These are phyloP conservation scores for Aspergillus mulundensis DNA, from an alignment of 495 filamentous ascomycete species.

Conservation along the genomic window DNA sequence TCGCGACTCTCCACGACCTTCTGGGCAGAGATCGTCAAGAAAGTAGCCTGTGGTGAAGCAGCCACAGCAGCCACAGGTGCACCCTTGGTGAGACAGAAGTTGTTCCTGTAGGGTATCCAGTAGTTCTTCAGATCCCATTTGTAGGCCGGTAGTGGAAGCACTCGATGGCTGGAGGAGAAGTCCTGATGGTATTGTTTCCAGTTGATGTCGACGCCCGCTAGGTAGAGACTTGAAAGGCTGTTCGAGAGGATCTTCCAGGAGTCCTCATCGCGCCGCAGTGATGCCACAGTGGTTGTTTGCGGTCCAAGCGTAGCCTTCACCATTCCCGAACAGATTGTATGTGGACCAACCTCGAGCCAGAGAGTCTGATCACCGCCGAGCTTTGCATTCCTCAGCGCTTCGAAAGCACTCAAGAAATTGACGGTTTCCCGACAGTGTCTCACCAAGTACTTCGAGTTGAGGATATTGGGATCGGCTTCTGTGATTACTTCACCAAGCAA, in stretches of 20 bases:
- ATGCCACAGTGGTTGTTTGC: slow-evolving; percentile 54
- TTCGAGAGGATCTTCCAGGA: slow-evolving; percentile 61
- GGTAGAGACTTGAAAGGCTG: slow-evolving; percentile 59
- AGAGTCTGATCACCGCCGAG: slow-evolving; percentile 41
- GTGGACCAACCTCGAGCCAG: slow-evolving; percentile 65
- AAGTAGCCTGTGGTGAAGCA: slow-evolving; percentile 31
- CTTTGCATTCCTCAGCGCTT: slow-evolving; percentile 48
- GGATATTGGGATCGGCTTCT: slow-evolving; percentile 44
- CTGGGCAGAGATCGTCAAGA: slow-evolving; percentile 41
- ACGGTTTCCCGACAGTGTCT: slow-evolving; percentile 68
- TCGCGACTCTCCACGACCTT: slow-evolving; percentile 53
- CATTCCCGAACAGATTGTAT: slow-evolving; percentile 65
- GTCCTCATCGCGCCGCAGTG: slow-evolving; percentile 52
- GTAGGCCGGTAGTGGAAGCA: slow-evolving; percentile 69
- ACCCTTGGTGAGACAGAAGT: slow-evolving; percentile 48
- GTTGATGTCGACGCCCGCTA: slow-evolving; percentile 60
- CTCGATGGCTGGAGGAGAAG: slow-evolving; percentile 54
- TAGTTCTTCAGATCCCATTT: slow-evolving; percentile 78
- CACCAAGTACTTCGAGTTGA: slow-evolving; percentile 58
- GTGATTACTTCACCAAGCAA: slow-evolving; percentile 56
- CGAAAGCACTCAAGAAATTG: slow-evolving; percentile 63
- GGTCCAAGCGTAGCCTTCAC: slow-evolving; percentile 62
- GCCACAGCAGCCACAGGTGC: slow-evolving; percentile 26
- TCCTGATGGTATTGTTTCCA: slow-evolving; percentile 80
- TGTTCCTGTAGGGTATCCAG: slow-evolving; percentile 72